Evolutionary conservation across 2,329 filamentous ascomycete species (phyloP).

Genomic region (Aspergillus tanneri): DNA sequence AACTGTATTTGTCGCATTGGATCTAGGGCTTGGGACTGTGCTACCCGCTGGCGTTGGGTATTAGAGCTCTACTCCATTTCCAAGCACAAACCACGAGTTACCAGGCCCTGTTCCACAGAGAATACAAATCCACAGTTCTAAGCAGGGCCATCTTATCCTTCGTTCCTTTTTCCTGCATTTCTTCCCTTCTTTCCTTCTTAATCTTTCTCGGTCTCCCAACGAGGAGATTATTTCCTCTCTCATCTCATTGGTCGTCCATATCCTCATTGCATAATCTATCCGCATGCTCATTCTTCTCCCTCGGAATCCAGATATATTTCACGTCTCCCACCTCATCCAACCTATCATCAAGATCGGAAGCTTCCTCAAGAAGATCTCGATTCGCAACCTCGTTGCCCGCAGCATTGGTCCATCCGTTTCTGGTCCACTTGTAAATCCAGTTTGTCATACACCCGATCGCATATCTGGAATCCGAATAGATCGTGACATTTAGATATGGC

Average conservation of each 20-base stretch:
- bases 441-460: constrained; percentile 6
- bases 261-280: constrained; percentile 3
- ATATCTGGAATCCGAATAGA: constrained; percentile 8
- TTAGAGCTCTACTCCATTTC: too few relatives aligned
- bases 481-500: neutral
- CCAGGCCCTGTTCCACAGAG: too few relatives aligned
- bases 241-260: constrained; percentile 5
- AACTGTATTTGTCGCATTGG: too few relatives aligned
- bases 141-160: too few relatives aligned
- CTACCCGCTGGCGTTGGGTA: too few relatives aligned
- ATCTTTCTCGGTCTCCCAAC: too few relatives aligned
- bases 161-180: too few relatives aligned
- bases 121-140: too few relatives aligned
- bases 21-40: too few relatives aligned
- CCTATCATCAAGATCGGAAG: neutral
- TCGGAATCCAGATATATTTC: constrained; percentile 7
- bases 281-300: constrained; percentile 1
- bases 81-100: too few relatives aligned
- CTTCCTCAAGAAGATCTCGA: constrained; percentile 4
- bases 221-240: too few relatives aligned
- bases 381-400: neutral
- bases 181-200: too few relatives aligned
- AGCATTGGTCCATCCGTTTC: constrained; percentile 6
- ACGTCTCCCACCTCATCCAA: neutral
- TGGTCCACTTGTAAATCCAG: constrained; percentile 9